Base-by-base conservation (phyloP, 192 early-diverging fungal genomes). In the Spinellus fusiger region DNA sequence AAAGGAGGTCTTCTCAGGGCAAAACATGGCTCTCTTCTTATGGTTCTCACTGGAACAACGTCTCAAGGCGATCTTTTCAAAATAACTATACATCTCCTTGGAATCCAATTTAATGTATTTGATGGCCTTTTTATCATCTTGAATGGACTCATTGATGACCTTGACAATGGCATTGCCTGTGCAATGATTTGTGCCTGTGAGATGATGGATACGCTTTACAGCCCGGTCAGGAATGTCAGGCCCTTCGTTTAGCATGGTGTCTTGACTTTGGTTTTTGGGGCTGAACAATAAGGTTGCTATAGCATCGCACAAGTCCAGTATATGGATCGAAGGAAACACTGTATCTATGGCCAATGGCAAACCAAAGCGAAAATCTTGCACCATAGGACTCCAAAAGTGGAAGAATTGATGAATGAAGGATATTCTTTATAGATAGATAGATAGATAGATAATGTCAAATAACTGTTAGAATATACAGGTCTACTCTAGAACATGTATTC, bases 171-270 rank as follows among this genome's bases (percentile, higher is more conserved):
- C n/a, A 28, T 53, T 53, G 27, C 51, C 25, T 31, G 51, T 53
- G 28, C 6, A 7, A 13, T 53, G 10, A 3, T 44, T 15, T 4
- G 51, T 10, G 16, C 10, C 10, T 31, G 51, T 28, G 26, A 53
- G 51, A 29, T 53, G 26, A 53, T 53, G 31, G 28, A 53, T 29
- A 31, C 51, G 51, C 28, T 53, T 53, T 16, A 53, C n/a, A 12
- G 51, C 51, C 51, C 3, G 28, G 5, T 53, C 51, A 29, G 27
- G 26, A 29, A 29, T 28, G 16, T 22, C 26, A 1, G 49, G 20
- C 26, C 27, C 49, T 23, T 51, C 49, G 15, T 53, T 29, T 29
- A n/a, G 28, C 1, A 31, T n/a, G 31, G 16, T 29, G 27, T 16
- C 10, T 16, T 28, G 10, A 28, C 8, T 29, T 4, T 28, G 26